A percentile compares a stretch with the other conserved stretches of the same genome.
These are phyloP conservation scores for Tylopilus subfusipes DNA, from an alignment of 768 basidiomycete genomes.

Conservation along the genomic window DNA sequence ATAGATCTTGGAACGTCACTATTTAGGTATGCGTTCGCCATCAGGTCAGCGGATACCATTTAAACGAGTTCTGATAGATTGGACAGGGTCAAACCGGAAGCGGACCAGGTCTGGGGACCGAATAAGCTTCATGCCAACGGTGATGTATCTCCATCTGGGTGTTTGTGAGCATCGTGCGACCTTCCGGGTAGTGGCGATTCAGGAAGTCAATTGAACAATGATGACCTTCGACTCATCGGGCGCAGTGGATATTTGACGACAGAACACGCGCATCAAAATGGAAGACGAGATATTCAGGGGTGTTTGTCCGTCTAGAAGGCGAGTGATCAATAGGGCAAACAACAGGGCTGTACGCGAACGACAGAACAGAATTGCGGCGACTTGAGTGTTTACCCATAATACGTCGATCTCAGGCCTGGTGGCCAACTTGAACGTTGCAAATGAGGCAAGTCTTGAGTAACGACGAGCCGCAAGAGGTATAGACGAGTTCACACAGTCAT, in stretches of 20 bases:
- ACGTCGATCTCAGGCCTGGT: conserved; percentile 7
- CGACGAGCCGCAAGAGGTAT: conserved; percentile 2
- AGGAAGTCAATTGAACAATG: conserved; percentile 16
- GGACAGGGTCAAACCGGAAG: conserved; percentile 3
- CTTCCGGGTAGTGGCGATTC: conserved; percentile 9
- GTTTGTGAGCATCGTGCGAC: too few relatives aligned
- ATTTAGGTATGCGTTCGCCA: conserved; percentile 5
- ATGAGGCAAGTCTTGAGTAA: conserved; percentile 15
- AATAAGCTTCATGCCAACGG: conserved; percentile 6
- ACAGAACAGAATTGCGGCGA: conserved; percentile 17
- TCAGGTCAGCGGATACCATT: conserved; percentile 10
- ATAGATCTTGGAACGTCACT: conserved; percentile 4
- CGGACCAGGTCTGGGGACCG: conserved; percentile 4
- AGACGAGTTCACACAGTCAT: conserved; percentile 25
- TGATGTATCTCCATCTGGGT: conserved; percentile 10
- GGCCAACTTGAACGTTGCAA: conserved; percentile 4
- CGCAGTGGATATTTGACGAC: conserved; percentile 31
- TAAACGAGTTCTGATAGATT: conserved; percentile 1
- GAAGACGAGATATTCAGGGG: conserved; percentile 31
- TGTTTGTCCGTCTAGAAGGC: conserved; percentile 18
- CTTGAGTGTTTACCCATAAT: conserved; percentile 8
- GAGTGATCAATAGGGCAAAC: conserved; percentile 17
- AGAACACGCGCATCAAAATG: conserved; percentile 37
- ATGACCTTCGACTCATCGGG: conserved; percentile 23
- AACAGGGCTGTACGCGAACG: conserved; percentile 23